phyloP scores from a whole-genome alignment of 148 eudicot genomes.

The Fagopyrum homotropicum region DNA sequence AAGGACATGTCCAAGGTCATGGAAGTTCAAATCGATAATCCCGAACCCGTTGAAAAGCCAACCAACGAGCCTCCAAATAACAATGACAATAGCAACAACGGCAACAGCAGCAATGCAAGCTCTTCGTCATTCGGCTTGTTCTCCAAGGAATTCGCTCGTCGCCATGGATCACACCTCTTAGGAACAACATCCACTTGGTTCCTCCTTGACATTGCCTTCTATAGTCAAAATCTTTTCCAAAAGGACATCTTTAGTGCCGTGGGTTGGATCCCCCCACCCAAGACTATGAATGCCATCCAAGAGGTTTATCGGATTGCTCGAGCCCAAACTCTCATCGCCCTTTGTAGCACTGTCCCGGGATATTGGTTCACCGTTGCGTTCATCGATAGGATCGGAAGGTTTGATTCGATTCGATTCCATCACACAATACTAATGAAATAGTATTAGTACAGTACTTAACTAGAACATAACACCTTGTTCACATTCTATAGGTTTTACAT shows the following conservation, averaged over 20 bases:
- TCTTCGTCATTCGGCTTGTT: constrained; percentile 31
- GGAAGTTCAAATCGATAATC: constrained; percentile 25
- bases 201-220: constrained; percentile 32
- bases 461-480: not conserved
- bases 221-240: constrained; percentile 36
- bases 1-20: constrained; percentile 41
- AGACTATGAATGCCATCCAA: constrained; percentile 39
- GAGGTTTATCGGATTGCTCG: constrained; percentile 43
- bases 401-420: not conserved
- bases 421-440: too few relatives aligned
- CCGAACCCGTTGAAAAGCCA: constrained; percentile 19
- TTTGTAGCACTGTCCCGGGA: constrained; percentile 54
- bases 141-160: constrained; percentile 36
- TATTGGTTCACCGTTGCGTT: constrained; percentile 54
- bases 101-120: too few relatives aligned
- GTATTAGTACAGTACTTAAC: too few relatives aligned
- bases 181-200: constrained; percentile 60
- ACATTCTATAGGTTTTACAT: constrained; percentile 13
- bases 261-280: constrained; percentile 48
- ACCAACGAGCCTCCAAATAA: not conserved
- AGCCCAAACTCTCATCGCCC: constrained; percentile 51
- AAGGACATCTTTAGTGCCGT: constrained; percentile 55
- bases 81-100: not conserved
- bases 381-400: constrained; percentile 46
- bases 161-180: constrained; percentile 50